Evolutionary conservation across 78 protist species (phyloP), one percentile per base, ranked within the genome.

Genomic region (Cavenderia fasciculata): DNA sequence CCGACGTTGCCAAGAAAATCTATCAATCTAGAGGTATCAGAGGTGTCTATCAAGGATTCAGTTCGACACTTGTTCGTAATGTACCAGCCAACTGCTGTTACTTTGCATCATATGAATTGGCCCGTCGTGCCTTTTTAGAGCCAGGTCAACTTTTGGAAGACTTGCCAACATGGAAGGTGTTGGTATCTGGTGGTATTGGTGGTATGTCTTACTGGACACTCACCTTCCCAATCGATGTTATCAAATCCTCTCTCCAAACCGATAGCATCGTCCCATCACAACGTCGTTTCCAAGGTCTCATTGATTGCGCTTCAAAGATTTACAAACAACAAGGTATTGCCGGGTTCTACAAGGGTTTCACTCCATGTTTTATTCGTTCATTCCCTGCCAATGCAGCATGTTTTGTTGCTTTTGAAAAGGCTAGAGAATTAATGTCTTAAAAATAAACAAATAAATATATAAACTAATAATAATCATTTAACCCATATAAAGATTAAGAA

Each of bases 151-250:
- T 14, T 8, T 4, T 74, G 19, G 41, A 33, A 1, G 40, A 70
- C 23, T 47, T 87, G 34, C 62, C 84, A 44, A 68, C 93, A 18
- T 68, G 74, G 34, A 75, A 90, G 69, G 62, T 77, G 23, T 61
- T 84, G 74, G 29, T 65, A 7, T 65, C 88, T 11, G 95, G 89
- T 85, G 92, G 74, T 61, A 77, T 92, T 51, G 95, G 92, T 44
- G 96, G 96, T 87, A 65, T 94, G 40, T 82, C 92, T 4, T 94
- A 94, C 63, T 94, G 96, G 96, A 62, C 94, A 16, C 41, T 86
- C 14, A 72, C 91, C 34, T 94, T 69, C 33, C 96, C 96, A 14
- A 43, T 73, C 12, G 96, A 94, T 77, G 75, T 76, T 23, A 72
- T 94, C 56, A 94, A 94, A 78, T 75, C 95, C 2, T 34, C 77